phyloP scores from a whole-genome alignment of 495 filamentous ascomycete species.

The Penicillium turbatum region DNA sequence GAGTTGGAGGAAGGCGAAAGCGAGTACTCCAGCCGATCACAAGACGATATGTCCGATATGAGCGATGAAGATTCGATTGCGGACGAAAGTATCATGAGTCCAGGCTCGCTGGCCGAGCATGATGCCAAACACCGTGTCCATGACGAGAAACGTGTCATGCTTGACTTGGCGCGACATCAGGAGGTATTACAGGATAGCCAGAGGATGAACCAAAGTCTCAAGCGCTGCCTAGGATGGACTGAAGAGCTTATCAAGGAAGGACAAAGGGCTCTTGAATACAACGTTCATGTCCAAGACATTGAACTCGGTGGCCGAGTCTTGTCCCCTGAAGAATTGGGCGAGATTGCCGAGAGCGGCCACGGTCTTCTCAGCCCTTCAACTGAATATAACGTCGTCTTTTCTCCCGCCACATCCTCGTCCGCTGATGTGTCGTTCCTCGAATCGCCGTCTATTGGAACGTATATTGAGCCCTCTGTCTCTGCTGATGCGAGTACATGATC shows the following conservation, averaged over 20 bases:
- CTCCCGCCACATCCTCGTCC: slow-evolving; percentile 6
- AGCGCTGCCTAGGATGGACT: slow-evolving; percentile 78
- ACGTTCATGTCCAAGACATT: slow-evolving; percentile 71
- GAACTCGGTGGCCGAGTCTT: slow-evolving; percentile 79
- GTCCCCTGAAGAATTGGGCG: slow-evolving; percentile 57
- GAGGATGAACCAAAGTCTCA: slow-evolving; percentile 89
- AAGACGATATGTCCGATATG: slow-evolving; percentile 42
- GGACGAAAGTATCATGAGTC: slow-evolving; percentile 32
- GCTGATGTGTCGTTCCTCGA: slow-evolving; percentile 2
- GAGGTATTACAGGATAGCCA: slow-evolving; percentile 82
- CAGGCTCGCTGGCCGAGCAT: slow-evolving; percentile 36
- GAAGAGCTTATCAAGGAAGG: slow-evolving; percentile 87
- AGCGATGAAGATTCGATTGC: slow-evolving; percentile 45
- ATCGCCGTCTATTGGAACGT: slow-evolving; percentile 13
- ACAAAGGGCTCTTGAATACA: slow-evolving; percentile 78
- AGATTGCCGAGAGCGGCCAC: slow-evolving; percentile 41
- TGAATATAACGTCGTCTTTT: slow-evolving; percentile 11
- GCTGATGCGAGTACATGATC: slow-evolving; percentile 3
- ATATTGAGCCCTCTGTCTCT: background rate
- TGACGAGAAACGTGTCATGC: slow-evolving; percentile 72
- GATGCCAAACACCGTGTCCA: slow-evolving; percentile 40
- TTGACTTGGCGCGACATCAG: slow-evolving; percentile 86
- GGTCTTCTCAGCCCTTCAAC: slow-evolving; percentile 34
- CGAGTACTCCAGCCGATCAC: slow-evolving; percentile 32
- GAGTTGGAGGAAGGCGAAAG: slow-evolving; percentile 36